A percentile compares a stretch with the other conserved stretches of the same genome.
These are phyloP conservation scores for Cardiospermum halicacabum DNA, from an alignment of 345 rosid species.

Conservation along the genomic window DNA sequence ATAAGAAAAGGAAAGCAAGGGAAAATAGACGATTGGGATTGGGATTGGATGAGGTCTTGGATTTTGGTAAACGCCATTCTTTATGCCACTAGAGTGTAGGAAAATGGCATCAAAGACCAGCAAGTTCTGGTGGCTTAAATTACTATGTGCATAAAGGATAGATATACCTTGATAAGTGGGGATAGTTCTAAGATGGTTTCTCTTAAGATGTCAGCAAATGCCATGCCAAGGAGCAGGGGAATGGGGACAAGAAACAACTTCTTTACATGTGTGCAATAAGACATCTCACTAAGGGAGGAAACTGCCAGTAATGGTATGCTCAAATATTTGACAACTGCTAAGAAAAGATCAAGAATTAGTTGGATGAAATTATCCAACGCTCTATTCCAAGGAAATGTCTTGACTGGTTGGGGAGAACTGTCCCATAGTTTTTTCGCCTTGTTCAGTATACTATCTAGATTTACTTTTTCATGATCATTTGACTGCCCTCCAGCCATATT, in stretches of 20 bases:
- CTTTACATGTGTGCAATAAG: constrained; percentile 87
- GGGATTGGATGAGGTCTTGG: neutral
- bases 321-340: constrained; percentile 63
- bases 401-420: constrained; percentile 62
- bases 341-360: constrained; percentile 59
- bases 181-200: constrained; percentile 62
- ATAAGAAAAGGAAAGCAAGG: neutral
- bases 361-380: constrained; percentile 63
- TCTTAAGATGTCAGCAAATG: constrained; percentile 44
- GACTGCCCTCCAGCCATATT: constrained; percentile 61
- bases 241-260: constrained; percentile 59
- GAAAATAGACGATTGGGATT: neutral
- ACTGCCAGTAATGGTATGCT: constrained; percentile 64
- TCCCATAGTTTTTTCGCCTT: constrained; percentile 59
- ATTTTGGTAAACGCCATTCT: neutral
- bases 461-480: constrained; percentile 51
- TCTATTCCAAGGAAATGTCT: constrained; percentile 80
- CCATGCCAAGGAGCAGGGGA: constrained; percentile 67
- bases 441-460: constrained; percentile 34
- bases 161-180: constrained; percentile 67
- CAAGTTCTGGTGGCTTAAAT: neutral
- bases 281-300: constrained; percentile 92
- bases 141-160: constrained; percentile 7
- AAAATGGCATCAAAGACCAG: neutral
- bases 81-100: neutral